Evolutionary conservation across 805 yeast species (phyloP), one percentile per base, ranked within the genome.

Genomic region (Candida argentea): DNA sequence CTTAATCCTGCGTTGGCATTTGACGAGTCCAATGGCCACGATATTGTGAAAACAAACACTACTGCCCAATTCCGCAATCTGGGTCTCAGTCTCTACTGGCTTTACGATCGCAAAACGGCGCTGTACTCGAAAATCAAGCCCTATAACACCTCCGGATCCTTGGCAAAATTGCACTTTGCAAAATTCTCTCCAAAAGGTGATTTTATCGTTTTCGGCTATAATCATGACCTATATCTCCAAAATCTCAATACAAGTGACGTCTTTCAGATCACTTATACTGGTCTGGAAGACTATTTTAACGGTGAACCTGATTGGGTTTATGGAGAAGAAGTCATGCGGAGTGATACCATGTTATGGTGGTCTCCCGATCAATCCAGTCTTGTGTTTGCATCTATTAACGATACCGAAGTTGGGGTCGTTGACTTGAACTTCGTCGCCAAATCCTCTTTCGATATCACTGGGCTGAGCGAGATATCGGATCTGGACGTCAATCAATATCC

Each of bases 231-330:
- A n/a, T 85, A 61, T 45, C 42, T 81, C 6, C 67, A 66, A 31
- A 62, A 70, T 20, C 33, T 36, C 32, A 38, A 20, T 12, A 29
- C 44, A 22, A 35, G 48, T 12, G 38, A 56, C 1, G 41, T 57
- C 0, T 55, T 43, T 4, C 76, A 73, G 37, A 54, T 82, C 9
- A 81, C 95, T 0, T 34, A 35, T 22, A 91, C 81, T 43, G 94
- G 94, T 10, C 74, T 76, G 19, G 65, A 61, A 2, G 65, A 72
- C 37, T 61, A 83, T 5, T 84, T 85, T 54, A 80, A 86, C 46
- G 95, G 95, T 2, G 76, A 77, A 35, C 93, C 95, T 0, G 95
- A 85, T 46, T 85, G 95, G 95, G 93, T 84, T 5, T 85, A 85
- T 41, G 95, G 86, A 46, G 95, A 85, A 40, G 95, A 85, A 51